Percentiles rank a stretch among this genome's conserved stretches.
phyloP scores from a whole-genome alignment of 1,284 basidiomycete species.

The Porphyrellus sp. region DNA sequence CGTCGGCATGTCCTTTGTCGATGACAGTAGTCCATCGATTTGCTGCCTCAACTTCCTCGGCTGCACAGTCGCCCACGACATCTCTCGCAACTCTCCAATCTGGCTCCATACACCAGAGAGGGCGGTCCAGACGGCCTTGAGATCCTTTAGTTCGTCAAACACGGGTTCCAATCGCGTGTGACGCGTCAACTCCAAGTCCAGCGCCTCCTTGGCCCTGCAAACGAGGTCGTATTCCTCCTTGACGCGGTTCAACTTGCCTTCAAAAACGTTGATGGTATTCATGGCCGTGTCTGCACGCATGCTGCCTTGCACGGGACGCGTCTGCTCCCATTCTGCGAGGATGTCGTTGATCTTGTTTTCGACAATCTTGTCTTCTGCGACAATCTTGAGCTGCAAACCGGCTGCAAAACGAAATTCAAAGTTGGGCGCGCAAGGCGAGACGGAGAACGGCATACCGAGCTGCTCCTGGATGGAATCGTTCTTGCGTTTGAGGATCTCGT shows the following conservation, averaged over 20 bases:
- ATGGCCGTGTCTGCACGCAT: constrained; percentile 95
- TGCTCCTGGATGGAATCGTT: constrained; percentile 99
- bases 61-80: constrained; percentile 89
- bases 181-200: constrained; percentile 87
- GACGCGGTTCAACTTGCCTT: constrained; percentile 83
- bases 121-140: constrained; percentile 99
- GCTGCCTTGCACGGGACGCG: constrained; percentile 92
- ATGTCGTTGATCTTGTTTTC: constrained; percentile 92
- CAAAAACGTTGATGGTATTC: constrained; percentile 93
- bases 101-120: constrained; percentile 97
- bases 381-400: constrained; percentile 95
- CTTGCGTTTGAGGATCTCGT: constrained; percentile 96
- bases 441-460: constrained; percentile 53
- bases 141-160: constrained; percentile 91
- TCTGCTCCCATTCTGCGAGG: constrained; percentile 91
- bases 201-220: constrained; percentile 92
- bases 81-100: constrained; percentile 85
- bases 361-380: constrained; percentile 98
- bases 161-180: constrained; percentile 93
- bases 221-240: constrained; percentile 94
- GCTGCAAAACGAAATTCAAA: constrained; percentile 46
- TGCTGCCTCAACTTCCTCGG: constrained; percentile 94
- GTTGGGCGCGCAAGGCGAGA: constrained; percentile 3
- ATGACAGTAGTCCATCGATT: constrained; percentile 83
- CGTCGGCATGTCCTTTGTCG: constrained; percentile 98